Evolutionary conservation across 2,329 filamentous ascomycete genomes (phyloP).

Genomic region (Monilinia polystroma): DNA sequence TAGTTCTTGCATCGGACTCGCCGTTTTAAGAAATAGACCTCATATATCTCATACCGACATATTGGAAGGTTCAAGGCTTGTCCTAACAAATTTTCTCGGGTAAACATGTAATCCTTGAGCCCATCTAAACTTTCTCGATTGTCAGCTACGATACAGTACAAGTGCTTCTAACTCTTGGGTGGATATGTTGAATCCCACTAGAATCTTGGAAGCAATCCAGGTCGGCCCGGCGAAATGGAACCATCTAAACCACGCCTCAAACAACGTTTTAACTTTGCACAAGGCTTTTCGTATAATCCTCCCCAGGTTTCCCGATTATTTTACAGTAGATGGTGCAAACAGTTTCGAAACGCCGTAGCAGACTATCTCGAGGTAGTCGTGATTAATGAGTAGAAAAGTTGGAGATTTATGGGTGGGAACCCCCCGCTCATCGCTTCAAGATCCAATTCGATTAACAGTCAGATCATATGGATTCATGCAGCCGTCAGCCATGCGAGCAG

Average conservation of each 20-base stretch:
- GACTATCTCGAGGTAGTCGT: neutral
- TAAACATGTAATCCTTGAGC: slow-evolving; percentile 16
- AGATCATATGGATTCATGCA: slow-evolving; percentile 1
- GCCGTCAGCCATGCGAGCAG: slow-evolving; percentile 13
- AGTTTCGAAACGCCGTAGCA: neutral
- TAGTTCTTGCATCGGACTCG: slow-evolving; percentile 1
- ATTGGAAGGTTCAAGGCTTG: slow-evolving; percentile 1
- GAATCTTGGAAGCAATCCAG: slow-evolving; percentile 7
- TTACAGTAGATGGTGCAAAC: neutral
- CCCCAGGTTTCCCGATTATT: slow-evolving; percentile 4
- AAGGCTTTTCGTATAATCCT: slow-evolving; percentile 4
- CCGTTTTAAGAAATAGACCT: neutral
- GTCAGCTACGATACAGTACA: neutral
- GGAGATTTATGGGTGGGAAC: neutral
- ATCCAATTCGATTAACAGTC: neutral
- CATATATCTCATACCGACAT: slow-evolving; percentile 16
- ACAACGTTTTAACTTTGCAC: slow-evolving; percentile 15
- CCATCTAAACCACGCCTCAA: neutral
- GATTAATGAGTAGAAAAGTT: neutral
- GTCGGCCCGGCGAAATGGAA: slow-evolving; percentile 13
- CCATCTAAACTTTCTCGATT: slow-evolving; percentile 14
- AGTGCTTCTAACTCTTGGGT: slow-evolving; percentile 2
- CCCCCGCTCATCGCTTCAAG: slow-evolving; percentile 6
- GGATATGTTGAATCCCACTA: neutral
- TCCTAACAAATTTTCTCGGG: slow-evolving; percentile 13